Conservation (phyloP, 1,139 yeast genomes). For the Suhomyces atakaporum region DNA sequence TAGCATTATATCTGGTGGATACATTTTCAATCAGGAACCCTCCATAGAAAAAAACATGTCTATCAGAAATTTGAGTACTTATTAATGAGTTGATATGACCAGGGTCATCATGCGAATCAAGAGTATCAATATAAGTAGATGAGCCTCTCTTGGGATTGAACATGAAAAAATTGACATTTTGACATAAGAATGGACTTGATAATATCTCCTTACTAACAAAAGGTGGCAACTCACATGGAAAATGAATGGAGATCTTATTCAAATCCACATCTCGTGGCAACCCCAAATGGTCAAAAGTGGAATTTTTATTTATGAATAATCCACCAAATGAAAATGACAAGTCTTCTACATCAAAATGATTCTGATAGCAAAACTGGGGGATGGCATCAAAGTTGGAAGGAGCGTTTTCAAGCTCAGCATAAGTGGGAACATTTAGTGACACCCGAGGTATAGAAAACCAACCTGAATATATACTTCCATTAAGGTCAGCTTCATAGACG, state of each 20-base stretch:
- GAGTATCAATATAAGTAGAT: constrained; percentile 31
- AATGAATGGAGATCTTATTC: constrained; percentile 36
- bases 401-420: not conserved
- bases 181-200: constrained; percentile 37
- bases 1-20: constrained; percentile 25
- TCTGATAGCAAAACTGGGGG: constrained; percentile 37
- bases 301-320: constrained; percentile 21
- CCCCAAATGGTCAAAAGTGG: constrained; percentile 33
- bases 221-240: constrained; percentile 46
- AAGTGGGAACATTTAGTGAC: constrained; percentile 26
- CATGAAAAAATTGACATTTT: constrained; percentile 29
- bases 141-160: constrained; percentile 41
- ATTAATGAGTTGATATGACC: constrained; percentile 31
- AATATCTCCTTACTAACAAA: constrained; percentile 37
- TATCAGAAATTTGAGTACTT: constrained; percentile 34
- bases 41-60: constrained; percentile 45
- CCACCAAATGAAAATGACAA: constrained; percentile 45
- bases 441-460: constrained; percentile 33
- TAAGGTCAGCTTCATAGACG: constrained; percentile 17
- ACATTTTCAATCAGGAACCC: constrained; percentile 37
- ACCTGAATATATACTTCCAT: constrained; percentile 32
- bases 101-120: constrained; percentile 27
- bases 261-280: constrained; percentile 36
- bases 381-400: constrained; percentile 16
- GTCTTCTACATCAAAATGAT: constrained; percentile 36